Evolutionary conservation across 306 rosid species (phyloP), one percentile per base, ranked within the genome.

Genomic region (Pyrus betulifolia): DNA sequence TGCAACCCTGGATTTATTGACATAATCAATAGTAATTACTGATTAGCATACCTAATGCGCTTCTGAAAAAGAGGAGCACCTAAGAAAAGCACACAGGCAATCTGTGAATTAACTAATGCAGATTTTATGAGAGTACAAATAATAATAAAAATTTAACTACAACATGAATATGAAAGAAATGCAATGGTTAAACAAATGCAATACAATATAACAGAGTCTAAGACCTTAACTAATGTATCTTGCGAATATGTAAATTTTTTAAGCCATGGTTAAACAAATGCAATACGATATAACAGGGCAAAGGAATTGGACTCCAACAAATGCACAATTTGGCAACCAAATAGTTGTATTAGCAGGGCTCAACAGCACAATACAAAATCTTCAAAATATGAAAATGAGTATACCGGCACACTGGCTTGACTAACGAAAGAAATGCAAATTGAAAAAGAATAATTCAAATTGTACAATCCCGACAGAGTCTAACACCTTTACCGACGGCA

Each of bases 1-100:
- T 2, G 86, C 84, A 73, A 87, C 97, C 83, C 99, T 95, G 83
- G 25, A 73, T 71, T 66, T 22, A 77, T 78, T 44, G 19, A 78
- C 80, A 72, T 18, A 70, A 40, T 42, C 68, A 33, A 51, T 51
- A 51, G 55, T 51, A 51, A 51, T 51, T 44, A 80, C 70, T 71
- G 67, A 78, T 69, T 69, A 67, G 38, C 72, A 55, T 33, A 22
- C 59, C 6, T 68, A 21, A 17, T 25, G 27, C 11, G 70, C 13
- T 30, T 71, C 5, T 2, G 44, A 71, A 21, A 22, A 38, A 6
- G 1, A 61, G 31, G 3, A 67, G 51, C 3, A 58, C 8, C 44
- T 2, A 9, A 51, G 38, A 30, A 6, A 77, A 63, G 31, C 64
- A 27, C 23, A 72, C 23, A 19, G 14, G n/a, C 13, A 46, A 31